Evolutionary conservation across 208 protist species (phyloP).

Genomic region (Tritrichomonas musculus): DNA sequence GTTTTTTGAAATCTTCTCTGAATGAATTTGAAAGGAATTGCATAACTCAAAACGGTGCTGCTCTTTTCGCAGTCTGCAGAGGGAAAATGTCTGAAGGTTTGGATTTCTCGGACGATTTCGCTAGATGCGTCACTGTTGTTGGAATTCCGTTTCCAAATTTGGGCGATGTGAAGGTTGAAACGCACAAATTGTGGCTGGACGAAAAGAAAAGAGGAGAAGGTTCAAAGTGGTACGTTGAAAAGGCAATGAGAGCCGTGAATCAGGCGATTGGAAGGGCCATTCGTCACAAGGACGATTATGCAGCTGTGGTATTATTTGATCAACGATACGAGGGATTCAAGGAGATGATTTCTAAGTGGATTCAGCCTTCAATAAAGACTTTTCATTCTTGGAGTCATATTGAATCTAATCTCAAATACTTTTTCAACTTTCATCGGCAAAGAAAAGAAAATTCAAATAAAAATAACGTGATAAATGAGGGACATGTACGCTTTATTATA

Average conservation of each 20-base stretch:
- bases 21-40: not conserved
- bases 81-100: slow-evolving; percentile 50
- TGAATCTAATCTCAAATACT: not conserved
- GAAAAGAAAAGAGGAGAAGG: slow-evolving; percentile 35
- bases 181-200: slow-evolving; percentile 34
- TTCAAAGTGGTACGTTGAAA: slow-evolving; percentile 48
- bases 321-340: slow-evolving; percentile 38
- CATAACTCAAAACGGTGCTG: not conserved
- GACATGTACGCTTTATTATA: not conserved
- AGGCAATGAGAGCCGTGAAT: slow-evolving; percentile 51
- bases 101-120: slow-evolving; percentile 44
- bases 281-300: slow-evolving; percentile 51
- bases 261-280: slow-evolving; percentile 53
- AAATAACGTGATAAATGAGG: not conserved
- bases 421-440: not conserved
- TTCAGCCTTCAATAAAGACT: not conserved
- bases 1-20: not conserved
- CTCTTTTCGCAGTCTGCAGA: slow-evolving; percentile 43
- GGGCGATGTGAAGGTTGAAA: slow-evolving; percentile 5
- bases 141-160: slow-evolving; percentile 41
- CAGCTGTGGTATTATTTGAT: slow-evolving; percentile 46
- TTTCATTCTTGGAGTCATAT: not conserved
- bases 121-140: slow-evolving; percentile 37
- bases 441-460: not conserved
- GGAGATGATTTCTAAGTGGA: slow-evolving; percentile 11